phyloP scores from a whole-genome alignment of 352 stramenopile species.

The Globisporangium alternatum region DNA sequence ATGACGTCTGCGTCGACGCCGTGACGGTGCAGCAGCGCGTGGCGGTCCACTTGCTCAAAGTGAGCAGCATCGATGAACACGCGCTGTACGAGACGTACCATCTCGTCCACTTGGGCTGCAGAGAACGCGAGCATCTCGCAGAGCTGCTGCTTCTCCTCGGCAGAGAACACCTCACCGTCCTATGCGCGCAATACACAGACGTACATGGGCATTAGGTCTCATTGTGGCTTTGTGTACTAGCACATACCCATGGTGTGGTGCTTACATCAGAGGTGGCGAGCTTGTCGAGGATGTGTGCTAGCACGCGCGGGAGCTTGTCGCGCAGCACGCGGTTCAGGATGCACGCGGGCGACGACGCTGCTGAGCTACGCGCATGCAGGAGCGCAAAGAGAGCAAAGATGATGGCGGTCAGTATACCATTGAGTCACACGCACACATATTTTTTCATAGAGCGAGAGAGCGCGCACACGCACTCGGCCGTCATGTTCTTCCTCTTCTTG shows the following conservation, averaged over 20 bases:
- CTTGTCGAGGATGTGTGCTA: slow-evolving; percentile 56
- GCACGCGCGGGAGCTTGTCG: slow-evolving; percentile 49
- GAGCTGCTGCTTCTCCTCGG: slow-evolving; percentile 44
- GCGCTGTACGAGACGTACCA: slow-evolving; percentile 24
- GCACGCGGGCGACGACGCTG: background rate
- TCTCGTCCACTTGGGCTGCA: slow-evolving; percentile 33
- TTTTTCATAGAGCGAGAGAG: background rate
- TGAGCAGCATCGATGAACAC: slow-evolving; percentile 43
- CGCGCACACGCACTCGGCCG: slow-evolving; percentile 3
- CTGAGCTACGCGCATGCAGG: background rate
- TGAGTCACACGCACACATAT: background rate
- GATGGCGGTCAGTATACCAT: background rate
- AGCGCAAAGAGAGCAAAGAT: background rate
- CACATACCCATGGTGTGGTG: background rate
- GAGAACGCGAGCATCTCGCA: slow-evolving; percentile 41
- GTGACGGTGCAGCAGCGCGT: slow-evolving; percentile 20
- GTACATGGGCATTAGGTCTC: background rate
- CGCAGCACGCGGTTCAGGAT: slow-evolving; percentile 43
- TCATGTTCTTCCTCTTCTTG: background rate
- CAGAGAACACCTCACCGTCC: slow-evolving; percentile 36
- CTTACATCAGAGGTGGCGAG: slow-evolving; percentile 32
- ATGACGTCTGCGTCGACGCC: slow-evolving; percentile 29
- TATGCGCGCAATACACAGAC: slow-evolving; percentile 1
- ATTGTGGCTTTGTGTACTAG: background rate
- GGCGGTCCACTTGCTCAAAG: slow-evolving; percentile 36